phyloP scores from a whole-genome alignment of 495 filamentous ascomycete species.

The Neurospora sp. region DNA sequence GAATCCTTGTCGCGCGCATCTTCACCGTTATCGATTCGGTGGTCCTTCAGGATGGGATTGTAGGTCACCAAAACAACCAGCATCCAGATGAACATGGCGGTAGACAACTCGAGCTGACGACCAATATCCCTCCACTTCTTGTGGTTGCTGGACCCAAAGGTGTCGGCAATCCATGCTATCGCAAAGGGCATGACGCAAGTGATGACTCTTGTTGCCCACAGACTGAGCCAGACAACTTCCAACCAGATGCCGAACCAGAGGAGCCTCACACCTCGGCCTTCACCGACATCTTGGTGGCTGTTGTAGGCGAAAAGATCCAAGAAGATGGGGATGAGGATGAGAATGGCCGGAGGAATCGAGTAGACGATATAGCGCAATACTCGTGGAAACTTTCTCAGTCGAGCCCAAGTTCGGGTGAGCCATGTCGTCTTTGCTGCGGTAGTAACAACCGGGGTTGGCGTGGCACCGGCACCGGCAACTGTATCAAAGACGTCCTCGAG shows the following conservation, averaged over 20 bases:
- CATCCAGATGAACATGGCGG: slow-evolving; percentile 88
- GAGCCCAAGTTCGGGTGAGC: slow-evolving; percentile 35
- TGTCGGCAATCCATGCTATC: slow-evolving; percentile 56
- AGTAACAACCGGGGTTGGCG: slow-evolving; percentile 40
- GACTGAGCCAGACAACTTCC: slow-evolving; percentile 82
- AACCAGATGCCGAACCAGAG: slow-evolving; percentile 95
- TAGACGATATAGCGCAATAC: slow-evolving; percentile 82
- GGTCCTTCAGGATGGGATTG: slow-evolving; percentile 61
- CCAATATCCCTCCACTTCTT: slow-evolving; percentile 95
- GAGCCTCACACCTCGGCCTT: slow-evolving; percentile 65
- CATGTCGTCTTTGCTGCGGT: slow-evolving; percentile 56
- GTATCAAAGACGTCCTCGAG: slow-evolving; percentile 72
- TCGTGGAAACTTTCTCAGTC: slow-evolving; percentile 62
- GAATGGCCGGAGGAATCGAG: slow-evolving; percentile 60
- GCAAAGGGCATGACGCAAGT: slow-evolving; percentile 63
- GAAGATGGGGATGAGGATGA: slow-evolving; percentile 74
- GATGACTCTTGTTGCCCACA: slow-evolving; percentile 76
- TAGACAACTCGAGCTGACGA: slow-evolving; percentile 74
- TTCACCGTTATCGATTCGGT: slow-evolving; percentile 44
- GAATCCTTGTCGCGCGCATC: slow-evolving; percentile 42
- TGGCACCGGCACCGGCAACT: slow-evolving; percentile 39
- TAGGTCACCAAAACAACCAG: slow-evolving; percentile 69
- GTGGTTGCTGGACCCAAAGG: slow-evolving; percentile 70
- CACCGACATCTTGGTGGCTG: slow-evolving; percentile 34
- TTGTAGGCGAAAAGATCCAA: slow-evolving; percentile 60